Conservation (phyloP, 768 basidiomycete genomes). For the Amanita polypyramis region DNA sequence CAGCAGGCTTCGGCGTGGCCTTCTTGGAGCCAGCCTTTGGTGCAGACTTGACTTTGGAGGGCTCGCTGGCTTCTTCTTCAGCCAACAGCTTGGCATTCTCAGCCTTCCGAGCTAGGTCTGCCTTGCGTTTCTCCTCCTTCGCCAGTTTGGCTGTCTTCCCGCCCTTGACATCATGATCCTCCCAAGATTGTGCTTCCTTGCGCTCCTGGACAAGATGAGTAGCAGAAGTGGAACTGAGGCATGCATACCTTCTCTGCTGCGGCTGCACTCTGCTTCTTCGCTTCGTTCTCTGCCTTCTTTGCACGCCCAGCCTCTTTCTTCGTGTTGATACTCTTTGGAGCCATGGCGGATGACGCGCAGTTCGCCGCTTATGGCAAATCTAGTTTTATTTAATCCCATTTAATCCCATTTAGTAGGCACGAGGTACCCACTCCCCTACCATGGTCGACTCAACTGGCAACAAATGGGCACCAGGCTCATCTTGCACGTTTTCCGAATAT, state of each 20-base stretch:
- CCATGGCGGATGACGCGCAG: slow-evolving; percentile 34
- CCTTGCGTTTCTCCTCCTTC: slow-evolving; percentile 70
- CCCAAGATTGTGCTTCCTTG: slow-evolving; percentile 62
- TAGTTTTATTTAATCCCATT: slow-evolving; percentile 15
- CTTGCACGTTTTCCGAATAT: slow-evolving; percentile 3
- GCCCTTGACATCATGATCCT: slow-evolving; percentile 47
- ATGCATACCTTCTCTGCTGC: slow-evolving; percentile 47
- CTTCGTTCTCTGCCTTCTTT: slow-evolving; percentile 87
- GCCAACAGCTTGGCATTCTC: slow-evolving; percentile 78
- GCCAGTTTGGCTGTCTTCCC: slow-evolving; percentile 58
- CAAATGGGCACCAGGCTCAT: slow-evolving; percentile 8
- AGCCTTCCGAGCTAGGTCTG: slow-evolving; percentile 77
- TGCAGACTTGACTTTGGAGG: slow-evolving; percentile 50
- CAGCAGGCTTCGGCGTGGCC: slow-evolving; percentile 52
- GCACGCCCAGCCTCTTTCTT: slow-evolving; percentile 89
- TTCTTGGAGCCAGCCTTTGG: slow-evolving; percentile 48
- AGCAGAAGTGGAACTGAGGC: slow-evolving; percentile 3
- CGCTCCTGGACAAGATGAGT: slow-evolving; percentile 39
- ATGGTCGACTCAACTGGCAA: background rate
- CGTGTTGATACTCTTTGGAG: slow-evolving; percentile 81
- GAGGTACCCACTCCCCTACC: background rate
- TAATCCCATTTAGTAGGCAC: slow-evolving; percentile 10
- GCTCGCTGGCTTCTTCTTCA: slow-evolving; percentile 67
- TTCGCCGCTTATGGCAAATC: background rate
- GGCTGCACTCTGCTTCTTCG: slow-evolving; percentile 61